Conservation (phyloP, 2,329 filamentous ascomycete species). For the Dothistroma pini region DNA sequence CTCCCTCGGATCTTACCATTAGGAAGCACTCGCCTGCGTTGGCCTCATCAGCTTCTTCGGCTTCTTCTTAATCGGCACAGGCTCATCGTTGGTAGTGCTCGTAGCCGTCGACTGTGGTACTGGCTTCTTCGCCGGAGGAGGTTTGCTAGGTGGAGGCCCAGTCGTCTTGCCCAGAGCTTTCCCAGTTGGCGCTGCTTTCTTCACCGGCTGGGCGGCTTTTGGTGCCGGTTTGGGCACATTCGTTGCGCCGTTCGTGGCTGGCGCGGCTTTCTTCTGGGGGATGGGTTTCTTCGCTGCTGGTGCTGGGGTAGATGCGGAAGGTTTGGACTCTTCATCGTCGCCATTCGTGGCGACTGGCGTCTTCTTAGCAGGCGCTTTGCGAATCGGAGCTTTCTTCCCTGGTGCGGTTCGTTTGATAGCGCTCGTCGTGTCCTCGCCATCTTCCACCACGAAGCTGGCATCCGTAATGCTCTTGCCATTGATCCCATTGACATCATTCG, state of each 20-base stretch:
- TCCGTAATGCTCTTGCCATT: conserved; percentile 43
- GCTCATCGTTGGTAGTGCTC: neutral
- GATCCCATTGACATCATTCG: conserved; percentile 44
- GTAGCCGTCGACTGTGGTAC: conserved; percentile 1
- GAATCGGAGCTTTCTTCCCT: conserved; percentile 18
- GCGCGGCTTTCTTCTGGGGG: conserved; percentile 35
- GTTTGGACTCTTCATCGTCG: neutral
- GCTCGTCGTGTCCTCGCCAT: conserved; percentile 20
- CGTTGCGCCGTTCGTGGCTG: neutral
- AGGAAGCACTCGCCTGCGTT: neutral
- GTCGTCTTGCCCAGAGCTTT: conserved; percentile 5
- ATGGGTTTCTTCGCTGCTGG: neutral
- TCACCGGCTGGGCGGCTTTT: conserved; percentile 6
- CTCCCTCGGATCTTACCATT: too few relatives aligned
- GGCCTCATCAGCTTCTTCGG: conserved; percentile 7
- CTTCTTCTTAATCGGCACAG: neutral
- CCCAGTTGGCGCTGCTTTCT: conserved; percentile 4
- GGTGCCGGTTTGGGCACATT: neutral
- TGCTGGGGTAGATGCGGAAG: neutral
- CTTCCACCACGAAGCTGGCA: conserved; percentile 42
- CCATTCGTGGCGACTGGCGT: neutral
- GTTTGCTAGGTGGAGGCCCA: neutral
- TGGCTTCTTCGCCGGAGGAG: conserved; percentile 11
- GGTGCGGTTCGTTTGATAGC: conserved; percentile 23
- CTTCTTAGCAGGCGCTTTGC: conserved; percentile 13